Evolutionary conservation across 257 asterid species (phyloP).

Genomic region (Solanum etuberosum): DNA sequence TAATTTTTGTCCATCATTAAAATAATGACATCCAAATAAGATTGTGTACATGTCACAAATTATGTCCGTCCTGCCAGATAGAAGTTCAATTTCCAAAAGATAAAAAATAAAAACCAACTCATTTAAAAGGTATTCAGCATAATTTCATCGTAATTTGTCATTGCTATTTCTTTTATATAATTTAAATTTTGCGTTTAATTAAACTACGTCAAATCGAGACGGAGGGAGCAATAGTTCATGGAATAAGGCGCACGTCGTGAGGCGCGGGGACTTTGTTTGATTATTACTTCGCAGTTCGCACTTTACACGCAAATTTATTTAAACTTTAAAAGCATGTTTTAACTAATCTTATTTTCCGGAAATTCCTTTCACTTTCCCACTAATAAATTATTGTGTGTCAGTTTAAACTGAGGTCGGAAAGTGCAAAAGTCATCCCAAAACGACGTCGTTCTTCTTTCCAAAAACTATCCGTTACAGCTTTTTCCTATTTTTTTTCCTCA

Average conservation of each 20-base stretch:
- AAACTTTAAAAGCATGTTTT: neutral
- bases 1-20: neutral
- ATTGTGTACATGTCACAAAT: too few relatives aligned
- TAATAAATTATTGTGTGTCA: neutral
- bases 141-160: too few relatives aligned
- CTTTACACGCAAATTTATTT: neutral
- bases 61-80: neutral
- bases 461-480: constrained; percentile 56
- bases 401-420: neutral
- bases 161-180: too few relatives aligned
- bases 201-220: neutral
- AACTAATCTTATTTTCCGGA: neutral
- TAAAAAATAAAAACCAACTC: neutral
- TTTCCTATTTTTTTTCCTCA: neutral
- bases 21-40: too few relatives aligned
- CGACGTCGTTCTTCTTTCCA: constrained; percentile 8
- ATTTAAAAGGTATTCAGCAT: fast-evolving
- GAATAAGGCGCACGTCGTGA: neutral
- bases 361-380: neutral
- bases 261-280: neutral
- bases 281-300: too few relatives aligned
- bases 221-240: neutral
- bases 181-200: neutral
- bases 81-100: neutral
- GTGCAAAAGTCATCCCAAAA: neutral